Base-by-base conservation (phyloP, 1,284 basidiomycete genomes). In the Cryptococcus sp. region DNA sequence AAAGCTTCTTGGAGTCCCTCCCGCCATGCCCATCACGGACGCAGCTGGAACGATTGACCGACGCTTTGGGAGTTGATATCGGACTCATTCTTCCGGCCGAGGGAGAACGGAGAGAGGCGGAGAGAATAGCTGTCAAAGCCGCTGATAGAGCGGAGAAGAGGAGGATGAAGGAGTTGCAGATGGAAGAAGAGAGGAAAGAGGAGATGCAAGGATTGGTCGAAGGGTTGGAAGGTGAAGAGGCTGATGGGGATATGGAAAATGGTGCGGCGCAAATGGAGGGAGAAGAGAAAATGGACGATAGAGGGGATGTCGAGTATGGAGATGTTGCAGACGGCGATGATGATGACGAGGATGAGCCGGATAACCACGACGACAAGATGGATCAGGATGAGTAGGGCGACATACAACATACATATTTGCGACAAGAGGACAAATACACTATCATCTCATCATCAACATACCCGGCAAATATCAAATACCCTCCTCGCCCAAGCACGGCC, bases 51-150 rank as follows among this genome's bases (percentile, higher is more conserved):
- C 64, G 77, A 16, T 64, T 78, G 25, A 65, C 69, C 17, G 77
- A 78, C 58, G 73, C 76, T 3, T 62, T 78, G 16, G 77, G 77
- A 13, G 76, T 78, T 1, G 72, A 76, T 46, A 63, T 66, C 3
- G 76, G 76, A 7, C 55, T 63, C 3, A 73, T 78, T 10, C 63
- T 54, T 5, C 67, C 68, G 15, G 56, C 59, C n/a, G 74, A 76
- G 54, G 67, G 62, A 6, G 68, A 74, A 49, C 47, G 63, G 43
- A 53, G 73, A 16, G 72, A 73, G 54, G 63, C 63, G 4, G 62
- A 68, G 57, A 64, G 72, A 13, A 64, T 62, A 5, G 59, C 52
- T 10, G 61, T 52, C 17, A 60, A 67, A 19, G 61, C 60, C 17
- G 67, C 64, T 50, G 64, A 62, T 50, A 60, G 67, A 48, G 47